Conservation (phyloP, 2,329 filamentous ascomycete genomes). For the Hymenoscyphus infarciens region DNA sequence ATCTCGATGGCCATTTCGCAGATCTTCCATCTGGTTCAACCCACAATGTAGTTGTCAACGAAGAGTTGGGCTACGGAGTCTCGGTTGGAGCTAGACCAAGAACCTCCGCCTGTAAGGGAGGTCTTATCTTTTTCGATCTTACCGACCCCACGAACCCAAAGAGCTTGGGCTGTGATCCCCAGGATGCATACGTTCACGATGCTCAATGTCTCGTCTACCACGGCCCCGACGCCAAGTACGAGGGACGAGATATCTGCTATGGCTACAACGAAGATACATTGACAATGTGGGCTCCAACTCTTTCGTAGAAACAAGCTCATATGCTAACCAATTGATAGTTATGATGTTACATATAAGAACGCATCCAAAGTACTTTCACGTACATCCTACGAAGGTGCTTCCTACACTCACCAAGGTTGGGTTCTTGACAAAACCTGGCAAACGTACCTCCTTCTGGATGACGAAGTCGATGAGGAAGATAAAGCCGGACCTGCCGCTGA, state of each 20-base stretch:
- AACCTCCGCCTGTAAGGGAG: constrained; percentile 38
- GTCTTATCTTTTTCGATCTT: constrained; percentile 49
- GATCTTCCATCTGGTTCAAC: constrained; percentile 13
- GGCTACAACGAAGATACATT: constrained; percentile 37
- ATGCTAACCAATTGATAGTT: constrained; percentile 7
- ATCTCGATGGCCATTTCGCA: constrained; percentile 9
- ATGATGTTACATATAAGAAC: constrained; percentile 41
- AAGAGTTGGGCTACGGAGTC: constrained; percentile 9
- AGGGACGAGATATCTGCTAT: constrained; percentile 16
- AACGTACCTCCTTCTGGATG: constrained; percentile 18
- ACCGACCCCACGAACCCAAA: constrained; percentile 44
- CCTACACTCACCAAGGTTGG: constrained; percentile 50
- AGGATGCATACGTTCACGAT: constrained; percentile 41
- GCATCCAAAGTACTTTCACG: constrained; percentile 39
- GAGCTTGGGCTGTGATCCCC: constrained; percentile 43
- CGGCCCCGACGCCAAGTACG: constrained; percentile 23
- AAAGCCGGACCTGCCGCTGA: constrained; percentile 40
- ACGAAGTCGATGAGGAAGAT: constrained; percentile 42
- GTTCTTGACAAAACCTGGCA: constrained; percentile 15
- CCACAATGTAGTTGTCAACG: constrained; percentile 32
- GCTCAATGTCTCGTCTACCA: constrained; percentile 37
- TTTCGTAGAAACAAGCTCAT: too few species aligned
- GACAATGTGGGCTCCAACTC: constrained; percentile 32
- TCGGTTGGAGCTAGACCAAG: constrained; percentile 38
- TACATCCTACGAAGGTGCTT: constrained; percentile 47